Base-by-base conservation (phyloP, 495 filamentous ascomycete species). In the Annulohypoxylon bovei region DNA sequence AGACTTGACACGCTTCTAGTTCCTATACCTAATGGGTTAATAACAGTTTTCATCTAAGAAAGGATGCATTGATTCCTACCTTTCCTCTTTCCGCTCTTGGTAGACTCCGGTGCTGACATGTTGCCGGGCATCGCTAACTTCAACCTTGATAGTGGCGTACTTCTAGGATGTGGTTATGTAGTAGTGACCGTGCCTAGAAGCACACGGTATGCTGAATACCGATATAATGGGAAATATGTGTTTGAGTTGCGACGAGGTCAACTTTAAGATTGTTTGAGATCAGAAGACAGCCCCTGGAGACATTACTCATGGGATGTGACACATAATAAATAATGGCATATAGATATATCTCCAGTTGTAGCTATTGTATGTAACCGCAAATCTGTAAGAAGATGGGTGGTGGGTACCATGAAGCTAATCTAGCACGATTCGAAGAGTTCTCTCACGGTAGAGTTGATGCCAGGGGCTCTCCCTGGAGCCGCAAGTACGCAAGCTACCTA, bases 1-100 rank as follows among this genome's bases (percentile, higher is more conserved):
- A 93, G 85, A 63, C 89, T 92, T 56, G 89, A 88, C 18, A 93
- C 90, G 39, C 89, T 89, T 61, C 91, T 83, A 25, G 87, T 86
- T n/a, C 86, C 89, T 85, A 37, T 32, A 52, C n/a, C 30, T 22
- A 18, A 40, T 14, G 11, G 46, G 61, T 67, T 57, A 62, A 47
- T n/a, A n/a, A n/a, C n/a, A n/a, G n/a, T n/a, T 12, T 62, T 18
- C 1, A 12, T 22, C 33, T 2, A 8, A 11, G 18, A 20, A 25
- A 2, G 22, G 16, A 65, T 3, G 18, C 35, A 23, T 20, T 18
- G 39, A 14, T 18, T 32, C 72, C 25, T 58, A 79, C 79, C 78
- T 71, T 81, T 82, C 12, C 79, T 56, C 67, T 81, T 81, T 40
- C 75, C 68, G 5, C 55, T 27, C 60, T 77, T 81, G 47, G 66